phyloP scores from a whole-genome alignment of 1,139 yeast species.

The Pichia sp. region DNA sequence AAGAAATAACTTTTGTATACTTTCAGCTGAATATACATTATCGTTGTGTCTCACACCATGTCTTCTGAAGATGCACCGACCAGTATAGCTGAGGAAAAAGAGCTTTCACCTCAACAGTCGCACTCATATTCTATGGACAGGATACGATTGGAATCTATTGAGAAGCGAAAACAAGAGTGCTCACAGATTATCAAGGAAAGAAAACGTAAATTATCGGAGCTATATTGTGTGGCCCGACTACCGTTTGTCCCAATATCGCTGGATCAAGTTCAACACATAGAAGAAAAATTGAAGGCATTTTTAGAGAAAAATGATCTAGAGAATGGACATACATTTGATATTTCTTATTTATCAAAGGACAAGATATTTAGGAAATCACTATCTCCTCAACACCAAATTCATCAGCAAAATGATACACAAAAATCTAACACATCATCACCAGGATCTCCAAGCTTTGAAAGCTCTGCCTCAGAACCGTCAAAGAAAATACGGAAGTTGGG shows the following conservation, averaged over 20 bases:
- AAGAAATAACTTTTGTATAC: no score
- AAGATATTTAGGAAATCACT: slow-evolving; percentile 24
- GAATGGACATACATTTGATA: slow-evolving; percentile 34
- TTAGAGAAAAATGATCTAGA: slow-evolving; percentile 38
- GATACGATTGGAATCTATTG: slow-evolving; percentile 39
- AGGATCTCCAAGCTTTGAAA: slow-evolving; percentile 4
- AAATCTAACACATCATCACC: background rate
- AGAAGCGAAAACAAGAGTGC: slow-evolving; percentile 36
- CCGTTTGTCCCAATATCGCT: slow-evolving; percentile 36
- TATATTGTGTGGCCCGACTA: slow-evolving; percentile 44
- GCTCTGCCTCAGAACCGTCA: slow-evolving; percentile 6
- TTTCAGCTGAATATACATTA: no score
- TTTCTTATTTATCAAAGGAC: slow-evolving; percentile 26
- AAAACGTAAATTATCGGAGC: slow-evolving; percentile 47
- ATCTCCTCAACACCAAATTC: slow-evolving; percentile 19
- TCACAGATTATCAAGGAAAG: slow-evolving; percentile 31
- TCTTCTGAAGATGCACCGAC: background rate
- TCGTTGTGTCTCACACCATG: background rate
- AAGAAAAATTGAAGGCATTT: slow-evolving; percentile 35
- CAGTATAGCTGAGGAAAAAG: background rate
- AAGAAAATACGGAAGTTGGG: slow-evolving; percentile 6
- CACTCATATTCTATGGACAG: slow-evolving; percentile 32
- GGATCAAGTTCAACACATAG: slow-evolving; percentile 30
- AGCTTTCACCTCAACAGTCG: background rate
- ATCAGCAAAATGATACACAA: slow-evolving; percentile 4